Base-by-base conservation (phyloP, 345 rosid genomes). In the Sonneratia caseolaris region DNA sequence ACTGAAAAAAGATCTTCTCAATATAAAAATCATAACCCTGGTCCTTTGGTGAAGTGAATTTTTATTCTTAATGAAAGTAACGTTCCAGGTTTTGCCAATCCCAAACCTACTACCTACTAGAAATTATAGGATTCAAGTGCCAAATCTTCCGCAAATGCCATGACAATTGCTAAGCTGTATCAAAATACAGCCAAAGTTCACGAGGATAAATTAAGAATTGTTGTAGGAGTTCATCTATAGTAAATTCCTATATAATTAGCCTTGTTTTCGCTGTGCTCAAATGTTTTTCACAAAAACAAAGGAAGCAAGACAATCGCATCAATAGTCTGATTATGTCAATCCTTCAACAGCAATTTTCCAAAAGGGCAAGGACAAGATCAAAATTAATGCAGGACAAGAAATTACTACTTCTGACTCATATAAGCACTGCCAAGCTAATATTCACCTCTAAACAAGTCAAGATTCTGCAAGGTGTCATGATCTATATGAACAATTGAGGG, bases 401-500 rank as follows among this genome's bases (percentile, higher is more conserved):
- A 53, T 56, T 36, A 14, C 19, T 62, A 15, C 38, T 62, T 5
- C 10, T 62, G 66, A 21, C 16, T 47, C 64, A n/a, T 48, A 16
- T 48, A 16, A 40, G 69, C 42, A 49, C 40, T 38, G 21, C 37
- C 43, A 75, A 56, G 36, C 19, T 19, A 38, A 68, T 8, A 75
- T 16, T 19, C 81, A 92, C 99, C 98, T 89, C 93, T 91, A 78
- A 91, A 92, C 45, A 76, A 57, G 32, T 91, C 96, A 24, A 92
- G 98, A 77, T 81, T 91, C 79, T 92, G 95, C 86, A 96, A 77
- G 55, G 93, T 83, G 69, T 88, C 85, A 42, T 89, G 93, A 75
- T 88, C 95, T 49, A 96, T 96, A 73, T 92, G 82, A 83, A 91
- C 81, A 68, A 91, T 82, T 61, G 97, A 88, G 62, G 81, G 61